A percentile compares a stretch with the other conserved stretches of the same genome.
These are phyloP conservation scores for Aspergillus vadensis DNA, from an alignment of 2,329 filamentous ascomycete species.

Conservation along the genomic window DNA sequence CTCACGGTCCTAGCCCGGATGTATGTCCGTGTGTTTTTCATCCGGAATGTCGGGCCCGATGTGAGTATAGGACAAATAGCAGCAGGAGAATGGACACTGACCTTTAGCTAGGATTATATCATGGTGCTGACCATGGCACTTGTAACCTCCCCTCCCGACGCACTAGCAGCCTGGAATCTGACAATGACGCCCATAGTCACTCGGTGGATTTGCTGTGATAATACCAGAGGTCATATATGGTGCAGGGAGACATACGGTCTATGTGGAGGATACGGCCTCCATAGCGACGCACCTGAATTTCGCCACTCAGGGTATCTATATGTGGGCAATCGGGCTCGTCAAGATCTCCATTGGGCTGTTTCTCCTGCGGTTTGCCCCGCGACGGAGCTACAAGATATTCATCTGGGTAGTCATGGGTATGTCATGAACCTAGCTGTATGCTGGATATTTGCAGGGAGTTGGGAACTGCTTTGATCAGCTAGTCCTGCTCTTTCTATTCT, in stretches of 20 bases:
- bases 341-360: slow-evolving; percentile 49
- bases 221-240: slow-evolving; percentile 47
- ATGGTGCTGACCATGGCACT: slow-evolving; percentile 24
- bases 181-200: slow-evolving; percentile 21
- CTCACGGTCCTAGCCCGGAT: slow-evolving; percentile 22
- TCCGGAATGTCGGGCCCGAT: slow-evolving; percentile 24
- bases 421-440: background rate
- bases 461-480: too few species aligned
- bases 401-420: slow-evolving; percentile 42
- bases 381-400: slow-evolving; percentile 38
- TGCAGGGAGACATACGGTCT: slow-evolving; percentile 50
- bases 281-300: slow-evolving; percentile 49
- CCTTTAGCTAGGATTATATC: slow-evolving; percentile 15
- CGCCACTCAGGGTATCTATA: slow-evolving; percentile 16
- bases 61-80: background rate
- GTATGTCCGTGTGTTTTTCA: slow-evolving; percentile 27
- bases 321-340: slow-evolving; percentile 45
- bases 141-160: background rate
- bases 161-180: background rate
- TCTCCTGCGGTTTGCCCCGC: slow-evolving; percentile 45
- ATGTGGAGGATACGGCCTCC: slow-evolving; percentile 42
- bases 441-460: background rate
- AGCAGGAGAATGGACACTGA: background rate
- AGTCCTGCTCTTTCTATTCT: too few species aligned
- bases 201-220: slow-evolving; percentile 45